Conservation (phyloP, 2,329 filamentous ascomycete genomes). For the Tolypocladium paradoxum region DNA sequence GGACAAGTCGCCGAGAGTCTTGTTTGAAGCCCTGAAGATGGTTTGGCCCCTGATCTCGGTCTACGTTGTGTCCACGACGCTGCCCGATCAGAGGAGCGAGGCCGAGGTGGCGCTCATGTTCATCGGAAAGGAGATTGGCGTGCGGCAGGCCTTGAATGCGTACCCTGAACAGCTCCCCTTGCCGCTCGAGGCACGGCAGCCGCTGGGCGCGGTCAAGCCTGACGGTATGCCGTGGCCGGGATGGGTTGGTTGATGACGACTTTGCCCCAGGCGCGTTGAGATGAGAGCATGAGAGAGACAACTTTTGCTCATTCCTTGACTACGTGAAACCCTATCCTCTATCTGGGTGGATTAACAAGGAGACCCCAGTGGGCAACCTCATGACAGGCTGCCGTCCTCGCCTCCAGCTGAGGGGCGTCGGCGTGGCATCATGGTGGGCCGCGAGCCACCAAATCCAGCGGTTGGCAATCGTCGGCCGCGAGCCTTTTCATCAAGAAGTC, state of each 20-base stretch:
- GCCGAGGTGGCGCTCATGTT: conserved; percentile 17
- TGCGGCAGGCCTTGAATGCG: conserved; percentile 23
- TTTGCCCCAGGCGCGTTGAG: background rate
- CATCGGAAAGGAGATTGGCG: conserved; percentile 25
- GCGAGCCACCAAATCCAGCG: background rate
- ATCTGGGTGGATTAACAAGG: background rate
- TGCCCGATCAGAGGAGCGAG: conserved; percentile 14
- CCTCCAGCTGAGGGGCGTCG: background rate
- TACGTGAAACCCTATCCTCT: background rate
- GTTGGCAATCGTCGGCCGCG: background rate
- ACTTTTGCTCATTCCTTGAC: background rate
- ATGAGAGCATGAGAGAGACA: background rate
- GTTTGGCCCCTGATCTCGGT: conserved; percentile 26
- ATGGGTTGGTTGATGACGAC: background rate
- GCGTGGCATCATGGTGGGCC: background rate
- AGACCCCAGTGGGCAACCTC: background rate
- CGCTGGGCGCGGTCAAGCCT: conserved; percentile 3
- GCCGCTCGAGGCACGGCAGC: conserved; percentile 16
- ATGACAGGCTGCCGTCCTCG: background rate
- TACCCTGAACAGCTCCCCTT: conserved; percentile 8
- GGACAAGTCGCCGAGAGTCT: conserved; percentile 18
- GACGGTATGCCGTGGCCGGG: background rate
- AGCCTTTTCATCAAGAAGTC: background rate
- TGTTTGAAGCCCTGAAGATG: conserved; percentile 26
- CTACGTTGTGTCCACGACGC: conserved; percentile 16